Conservation (phyloP, 495 filamentous ascomycete genomes). For the Penicillium maclennaniae region DNA sequence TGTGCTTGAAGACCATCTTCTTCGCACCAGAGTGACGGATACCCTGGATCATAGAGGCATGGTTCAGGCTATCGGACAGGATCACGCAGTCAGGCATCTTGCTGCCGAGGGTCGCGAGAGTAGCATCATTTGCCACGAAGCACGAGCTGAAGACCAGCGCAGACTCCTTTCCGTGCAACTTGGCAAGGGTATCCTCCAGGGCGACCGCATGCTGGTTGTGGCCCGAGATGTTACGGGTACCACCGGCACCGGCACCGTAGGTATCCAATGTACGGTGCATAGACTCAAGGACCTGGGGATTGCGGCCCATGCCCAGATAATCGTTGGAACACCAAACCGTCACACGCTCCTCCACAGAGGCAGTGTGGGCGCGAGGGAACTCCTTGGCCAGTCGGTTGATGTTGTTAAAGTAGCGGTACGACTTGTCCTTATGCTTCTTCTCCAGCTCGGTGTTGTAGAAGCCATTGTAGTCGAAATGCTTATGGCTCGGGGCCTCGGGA, state of each 20-base stretch:
- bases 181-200: slow-evolving; percentile 79
- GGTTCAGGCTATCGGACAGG: slow-evolving; percentile 90
- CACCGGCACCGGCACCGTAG: slow-evolving; percentile 93
- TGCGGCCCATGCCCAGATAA: slow-evolving; percentile 96
- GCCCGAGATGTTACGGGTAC: slow-evolving; percentile 95
- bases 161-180: slow-evolving; percentile 85
- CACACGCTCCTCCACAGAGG: slow-evolving; percentile 78
- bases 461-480: slow-evolving; percentile 80
- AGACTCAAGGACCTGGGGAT: slow-evolving; percentile 75
- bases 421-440: slow-evolving; percentile 99
- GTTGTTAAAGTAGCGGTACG: slow-evolving; percentile 99
- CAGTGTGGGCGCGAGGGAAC: slow-evolving; percentile 91
- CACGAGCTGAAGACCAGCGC: slow-evolving; percentile 95
- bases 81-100: slow-evolving; percentile 97
- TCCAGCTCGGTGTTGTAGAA: slow-evolving; percentile 88
- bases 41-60: slow-evolving; percentile 99
- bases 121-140: slow-evolving; percentile 97
- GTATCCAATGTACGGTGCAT: slow-evolving; percentile 95
- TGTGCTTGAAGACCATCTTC: slow-evolving; percentile 99
- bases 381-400: slow-evolving; percentile 97
- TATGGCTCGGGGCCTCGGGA: slow-evolving; percentile 40
- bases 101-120: slow-evolving; percentile 89
- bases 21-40: slow-evolving; percentile 94
- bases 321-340: slow-evolving; percentile 99
- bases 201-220: slow-evolving; percentile 92